Percentiles rank a stretch among this genome's conserved stretches.
Conservation (phyloP, 768 basidiomycete genomes). For the Mycena metata region DNA sequence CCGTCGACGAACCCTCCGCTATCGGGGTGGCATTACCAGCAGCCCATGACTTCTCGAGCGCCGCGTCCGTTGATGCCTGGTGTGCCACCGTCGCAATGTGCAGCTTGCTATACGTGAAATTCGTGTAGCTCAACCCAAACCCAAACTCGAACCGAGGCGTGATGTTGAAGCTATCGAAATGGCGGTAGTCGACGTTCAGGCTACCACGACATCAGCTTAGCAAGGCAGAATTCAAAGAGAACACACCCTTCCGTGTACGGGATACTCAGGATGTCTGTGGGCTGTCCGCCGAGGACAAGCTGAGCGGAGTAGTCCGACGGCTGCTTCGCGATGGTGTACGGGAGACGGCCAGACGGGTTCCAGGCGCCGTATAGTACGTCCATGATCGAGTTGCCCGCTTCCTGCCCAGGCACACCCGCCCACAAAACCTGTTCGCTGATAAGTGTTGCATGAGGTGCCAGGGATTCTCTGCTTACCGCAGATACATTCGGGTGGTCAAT, state of each 20-base stretch:
- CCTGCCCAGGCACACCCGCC: slow-evolving; percentile 78
- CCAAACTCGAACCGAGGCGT: slow-evolving; percentile 91
- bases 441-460: not conserved
- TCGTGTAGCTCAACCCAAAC: slow-evolving; percentile 89
- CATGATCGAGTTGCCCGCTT: slow-evolving; percentile 77
- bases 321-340: slow-evolving; percentile 81
- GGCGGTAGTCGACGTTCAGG: slow-evolving; percentile 79
- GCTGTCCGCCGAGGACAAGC: slow-evolving; percentile 53
- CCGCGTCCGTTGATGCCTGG: slow-evolving; percentile 54
- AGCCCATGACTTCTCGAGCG: slow-evolving; percentile 66
- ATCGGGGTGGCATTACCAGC: slow-evolving; percentile 67
- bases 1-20: slow-evolving; percentile 70
- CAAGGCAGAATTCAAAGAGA: not conserved
- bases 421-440: slow-evolving; percentile 62
- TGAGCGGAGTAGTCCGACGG: slow-evolving; percentile 70
- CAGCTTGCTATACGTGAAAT: slow-evolving; percentile 78
- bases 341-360: slow-evolving; percentile 78
- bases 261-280: slow-evolving; percentile 60
- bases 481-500: slow-evolving; percentile 81
- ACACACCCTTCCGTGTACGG: slow-evolving; percentile 69
- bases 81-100: slow-evolving; percentile 57
- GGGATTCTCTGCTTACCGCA: slow-evolving; percentile 57
- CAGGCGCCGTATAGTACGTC: slow-evolving; percentile 79
- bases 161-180: slow-evolving; percentile 73
- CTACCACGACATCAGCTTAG: slow-evolving; percentile 40